Conservation (phyloP, 768 basidiomycete genomes). For the Rickenella mellea region DNA sequence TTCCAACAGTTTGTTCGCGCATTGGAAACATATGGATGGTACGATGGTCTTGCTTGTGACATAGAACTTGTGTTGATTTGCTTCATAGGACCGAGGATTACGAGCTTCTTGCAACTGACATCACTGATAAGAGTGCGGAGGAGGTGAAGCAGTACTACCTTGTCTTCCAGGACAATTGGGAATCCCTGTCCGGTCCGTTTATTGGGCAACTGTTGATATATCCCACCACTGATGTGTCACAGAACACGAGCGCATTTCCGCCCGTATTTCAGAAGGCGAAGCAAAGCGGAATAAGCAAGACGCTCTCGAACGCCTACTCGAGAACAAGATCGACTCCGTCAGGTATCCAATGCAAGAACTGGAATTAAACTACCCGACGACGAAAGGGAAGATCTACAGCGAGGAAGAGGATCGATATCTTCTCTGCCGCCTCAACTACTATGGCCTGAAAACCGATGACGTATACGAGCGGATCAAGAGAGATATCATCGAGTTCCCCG, state of each 20-base stretch:
- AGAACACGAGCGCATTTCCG: slow-evolving; percentile 76
- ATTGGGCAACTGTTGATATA: background rate
- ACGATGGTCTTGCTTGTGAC: slow-evolving; percentile 14
- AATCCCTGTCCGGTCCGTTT: slow-evolving; percentile 62
- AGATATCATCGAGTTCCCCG: slow-evolving; percentile 93
- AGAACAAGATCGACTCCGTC: slow-evolving; percentile 75
- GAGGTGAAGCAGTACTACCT: slow-evolving; percentile 72
- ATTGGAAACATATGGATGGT: slow-evolving; percentile 78
- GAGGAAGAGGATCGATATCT: slow-evolving; percentile 98
- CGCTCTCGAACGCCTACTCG: slow-evolving; percentile 68
- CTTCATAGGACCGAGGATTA: slow-evolving; percentile 49
- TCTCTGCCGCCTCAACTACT: slow-evolving; percentile 80
- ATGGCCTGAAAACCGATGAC: slow-evolving; percentile 82
- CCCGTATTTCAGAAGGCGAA: slow-evolving; percentile 84
- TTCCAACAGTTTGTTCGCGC: slow-evolving; percentile 86
- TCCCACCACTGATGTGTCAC: background rate
- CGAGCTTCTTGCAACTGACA: slow-evolving; percentile 68
- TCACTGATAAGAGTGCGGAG: slow-evolving; percentile 73
- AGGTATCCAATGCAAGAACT: slow-evolving; percentile 95
- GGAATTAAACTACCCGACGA: slow-evolving; percentile 88
- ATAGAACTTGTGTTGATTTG: background rate
- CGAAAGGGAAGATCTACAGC: slow-evolving; percentile 92
- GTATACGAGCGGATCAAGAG: slow-evolving; percentile 93
- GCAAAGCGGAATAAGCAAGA: slow-evolving; percentile 82
- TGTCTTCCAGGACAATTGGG: slow-evolving; percentile 86